A percentile compares a stretch with the other conserved stretches of the same genome.
phyloP scores from a whole-genome alignment of 2,329 filamentous ascomycete species.

The Aspergillus ibericus region DNA sequence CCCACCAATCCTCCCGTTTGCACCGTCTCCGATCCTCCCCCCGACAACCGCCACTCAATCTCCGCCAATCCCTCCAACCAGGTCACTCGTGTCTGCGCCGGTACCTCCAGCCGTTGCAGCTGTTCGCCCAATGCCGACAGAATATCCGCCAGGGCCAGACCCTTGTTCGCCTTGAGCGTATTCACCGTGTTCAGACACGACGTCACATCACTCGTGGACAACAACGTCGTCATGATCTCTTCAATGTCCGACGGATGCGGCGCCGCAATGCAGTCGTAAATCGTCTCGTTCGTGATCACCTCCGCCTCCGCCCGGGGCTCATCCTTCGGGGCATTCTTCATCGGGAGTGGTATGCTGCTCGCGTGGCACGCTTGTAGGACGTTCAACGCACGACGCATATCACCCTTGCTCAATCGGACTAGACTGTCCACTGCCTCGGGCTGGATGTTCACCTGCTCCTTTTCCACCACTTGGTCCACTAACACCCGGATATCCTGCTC shows the following conservation, averaged over 20 bases:
- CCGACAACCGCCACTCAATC: conserved; percentile 86
- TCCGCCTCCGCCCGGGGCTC: conserved; percentile 67
- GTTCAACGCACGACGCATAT: conserved; percentile 93
- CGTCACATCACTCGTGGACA: conserved; percentile 83
- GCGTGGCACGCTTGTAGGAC: conserved; percentile 96
- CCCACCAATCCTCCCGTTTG: conserved; percentile 94
- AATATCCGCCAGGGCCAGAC: conserved; percentile 89
- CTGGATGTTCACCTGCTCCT: conserved; percentile 82
- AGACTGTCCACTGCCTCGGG: conserved; percentile 78
- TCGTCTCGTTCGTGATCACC: conserved; percentile 83
- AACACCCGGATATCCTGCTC: conserved; percentile 79
- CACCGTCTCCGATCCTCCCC: conserved; percentile 80
- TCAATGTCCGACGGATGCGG: conserved; percentile 86
- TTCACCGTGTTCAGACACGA: conserved; percentile 87
- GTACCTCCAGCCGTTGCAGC: conserved; percentile 77
- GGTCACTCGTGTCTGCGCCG: conserved; percentile 78
- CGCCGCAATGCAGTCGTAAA: conserved; percentile 96
- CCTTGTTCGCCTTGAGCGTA: conserved; percentile 79
- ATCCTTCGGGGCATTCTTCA: conserved; percentile 60
- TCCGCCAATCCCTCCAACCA: conserved; percentile 92
- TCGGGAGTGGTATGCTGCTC: conserved; percentile 74
- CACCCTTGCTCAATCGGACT: conserved; percentile 84
- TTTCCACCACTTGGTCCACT: conserved; percentile 85
- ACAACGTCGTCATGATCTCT: conserved; percentile 78
- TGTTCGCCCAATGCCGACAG: conserved; percentile 83